Conservation (phyloP, 805 yeast species). For the Teunomyces aglyptinius region DNA sequence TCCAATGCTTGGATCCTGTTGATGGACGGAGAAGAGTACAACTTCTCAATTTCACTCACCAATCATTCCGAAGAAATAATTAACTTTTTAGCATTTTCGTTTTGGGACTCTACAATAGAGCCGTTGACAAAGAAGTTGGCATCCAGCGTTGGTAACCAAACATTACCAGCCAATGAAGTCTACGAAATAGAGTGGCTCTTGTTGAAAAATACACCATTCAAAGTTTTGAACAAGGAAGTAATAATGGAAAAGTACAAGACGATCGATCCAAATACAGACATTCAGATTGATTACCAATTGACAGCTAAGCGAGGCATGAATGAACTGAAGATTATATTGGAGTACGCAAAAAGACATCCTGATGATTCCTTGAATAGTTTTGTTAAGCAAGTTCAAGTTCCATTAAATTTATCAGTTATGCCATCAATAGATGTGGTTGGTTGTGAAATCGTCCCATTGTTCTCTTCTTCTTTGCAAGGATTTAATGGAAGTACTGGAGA, state of each 20-base stretch:
- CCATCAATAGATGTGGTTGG: conserved; percentile 73
- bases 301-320: conserved; percentile 74
- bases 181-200: conserved; percentile 75
- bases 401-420: conserved; percentile 66
- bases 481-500: conserved; percentile 8
- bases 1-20: conserved; percentile 70
- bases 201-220: conserved; percentile 55
- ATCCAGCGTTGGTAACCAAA: conserved; percentile 19
- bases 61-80: conserved; percentile 60
- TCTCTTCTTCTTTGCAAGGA: conserved; percentile 23
- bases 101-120: conserved; percentile 72
- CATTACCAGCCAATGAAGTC: conserved; percentile 57
- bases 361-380: conserved; percentile 19
- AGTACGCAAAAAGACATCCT: conserved; percentile 47
- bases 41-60: conserved; percentile 49
- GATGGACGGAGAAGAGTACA: conserved; percentile 69
- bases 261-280: conserved; percentile 40
- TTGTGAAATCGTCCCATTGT: conserved; percentile 68
- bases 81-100: conserved; percentile 57
- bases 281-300: conserved; percentile 54
- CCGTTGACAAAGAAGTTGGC: conserved; percentile 56
- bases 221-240: conserved; percentile 47
- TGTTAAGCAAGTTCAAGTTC: conserved; percentile 60
- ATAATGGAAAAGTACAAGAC: conserved; percentile 33
- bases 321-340: conserved; percentile 61